Conservation (phyloP, 257 asterid genomes). For the Cynanchum wilfordii region DNA sequence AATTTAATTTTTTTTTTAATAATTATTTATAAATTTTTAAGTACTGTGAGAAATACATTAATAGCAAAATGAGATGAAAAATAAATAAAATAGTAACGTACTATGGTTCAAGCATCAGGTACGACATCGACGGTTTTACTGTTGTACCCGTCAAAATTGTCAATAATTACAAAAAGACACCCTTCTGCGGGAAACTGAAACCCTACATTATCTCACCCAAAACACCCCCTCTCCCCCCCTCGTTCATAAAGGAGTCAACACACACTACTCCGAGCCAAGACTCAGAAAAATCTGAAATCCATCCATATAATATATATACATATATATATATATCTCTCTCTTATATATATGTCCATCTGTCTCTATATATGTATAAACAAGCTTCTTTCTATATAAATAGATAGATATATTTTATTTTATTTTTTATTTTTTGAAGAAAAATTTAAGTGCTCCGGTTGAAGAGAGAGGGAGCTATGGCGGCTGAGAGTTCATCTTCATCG, state of each 20-base stretch:
- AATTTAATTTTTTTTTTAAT: too few relatives aligned
- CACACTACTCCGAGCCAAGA: too few relatives aligned
- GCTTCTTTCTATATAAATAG: not conserved
- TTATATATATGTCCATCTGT: too few relatives aligned
- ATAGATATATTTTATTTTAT: not conserved
- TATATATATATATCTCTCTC: not conserved
- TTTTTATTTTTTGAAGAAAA: not conserved
- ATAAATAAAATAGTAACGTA: not conserved
- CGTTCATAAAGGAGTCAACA: not conserved
- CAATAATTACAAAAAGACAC: not conserved
- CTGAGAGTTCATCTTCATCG: conserved; percentile 59
- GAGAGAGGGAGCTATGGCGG: conserved; percentile 42
- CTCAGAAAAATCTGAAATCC: not conserved
- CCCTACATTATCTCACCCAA: conserved; percentile 7
- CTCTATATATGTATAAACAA: not conserved
- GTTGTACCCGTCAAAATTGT: not conserved
- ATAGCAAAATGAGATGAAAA: too few relatives aligned
- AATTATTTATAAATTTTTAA: too few relatives aligned
- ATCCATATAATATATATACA: not conserved
- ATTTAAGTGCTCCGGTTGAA: not conserved
- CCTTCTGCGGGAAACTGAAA: not conserved
- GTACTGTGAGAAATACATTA: too few relatives aligned
- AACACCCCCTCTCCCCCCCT: not conserved
- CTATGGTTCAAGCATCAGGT: not conserved
- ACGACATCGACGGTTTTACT: not conserved